phyloP scores from a whole-genome alignment of 2,329 filamentous ascomycete genomes.

The Alternaria incomplexa region DNA sequence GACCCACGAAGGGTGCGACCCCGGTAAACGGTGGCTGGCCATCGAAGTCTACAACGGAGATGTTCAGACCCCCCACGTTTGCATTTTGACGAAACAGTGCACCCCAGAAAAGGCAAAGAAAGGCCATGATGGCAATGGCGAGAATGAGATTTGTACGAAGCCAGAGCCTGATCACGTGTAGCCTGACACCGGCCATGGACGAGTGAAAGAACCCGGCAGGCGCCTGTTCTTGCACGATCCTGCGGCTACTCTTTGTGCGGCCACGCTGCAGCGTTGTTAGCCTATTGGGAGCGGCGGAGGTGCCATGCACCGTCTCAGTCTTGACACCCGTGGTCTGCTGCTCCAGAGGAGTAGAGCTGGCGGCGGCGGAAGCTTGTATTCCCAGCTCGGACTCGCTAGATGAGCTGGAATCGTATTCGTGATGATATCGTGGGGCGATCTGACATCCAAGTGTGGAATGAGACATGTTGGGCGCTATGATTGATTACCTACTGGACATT shows the following conservation, averaged over 20 bases:
- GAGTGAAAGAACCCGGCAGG: conserved; percentile 40
- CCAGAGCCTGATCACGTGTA: conserved; percentile 40
- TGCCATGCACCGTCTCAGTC: conserved; percentile 25
- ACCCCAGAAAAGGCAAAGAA: conserved; percentile 40
- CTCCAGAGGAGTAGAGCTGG: not conserved
- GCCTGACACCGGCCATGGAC: conserved; percentile 37
- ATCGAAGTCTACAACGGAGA: conserved; percentile 70
- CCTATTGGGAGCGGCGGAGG: conserved; percentile 5
- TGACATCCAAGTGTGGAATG: conserved; percentile 31
- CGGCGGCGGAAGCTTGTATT: not conserved
- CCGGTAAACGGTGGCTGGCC: conserved; percentile 57
- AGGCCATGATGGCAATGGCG: conserved; percentile 27
- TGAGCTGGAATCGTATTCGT: conserved; percentile 22
- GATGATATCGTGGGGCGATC: conserved; percentile 34
- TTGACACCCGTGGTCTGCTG: conserved; percentile 25
- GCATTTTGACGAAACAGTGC: conserved; percentile 34
- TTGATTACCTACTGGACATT: not conserved
- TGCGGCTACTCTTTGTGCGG: conserved; percentile 28
- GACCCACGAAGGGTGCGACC: conserved; percentile 61
- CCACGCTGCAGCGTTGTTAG: conserved; percentile 18
- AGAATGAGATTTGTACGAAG: conserved; percentile 37
- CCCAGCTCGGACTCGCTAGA: conserved; percentile 16
- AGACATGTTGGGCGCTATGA: conserved; percentile 16
- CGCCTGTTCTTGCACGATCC: conserved; percentile 7
- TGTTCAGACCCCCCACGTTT: conserved; percentile 48